Percentiles rank a stretch among this genome's conserved stretches.
These are phyloP conservation scores for Nemania sp. DNA, from an alignment of 2,329 filamentous ascomycete genomes.

Conservation along the genomic window DNA sequence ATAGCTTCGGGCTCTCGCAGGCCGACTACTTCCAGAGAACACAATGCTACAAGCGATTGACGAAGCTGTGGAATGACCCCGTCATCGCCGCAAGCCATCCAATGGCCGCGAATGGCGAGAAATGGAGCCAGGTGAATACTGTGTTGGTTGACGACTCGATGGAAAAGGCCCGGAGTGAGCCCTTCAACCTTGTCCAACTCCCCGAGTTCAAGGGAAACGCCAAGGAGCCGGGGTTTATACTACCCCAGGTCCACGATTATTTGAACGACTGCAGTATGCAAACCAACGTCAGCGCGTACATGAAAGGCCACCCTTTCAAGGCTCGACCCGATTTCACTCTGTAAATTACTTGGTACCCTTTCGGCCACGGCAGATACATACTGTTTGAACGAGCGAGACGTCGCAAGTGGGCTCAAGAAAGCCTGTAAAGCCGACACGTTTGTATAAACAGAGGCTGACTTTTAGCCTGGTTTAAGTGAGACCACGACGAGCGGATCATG, in stretches of 20 bases:
- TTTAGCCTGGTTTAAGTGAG: not conserved
- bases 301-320: conserved; percentile 56
- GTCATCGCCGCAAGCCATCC: conserved; percentile 51
- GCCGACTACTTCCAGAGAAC: conserved; percentile 71
- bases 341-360: not conserved
- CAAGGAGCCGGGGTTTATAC: conserved; percentile 48
- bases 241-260: conserved; percentile 66
- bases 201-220: conserved; percentile 70
- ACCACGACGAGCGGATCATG: not conserved
- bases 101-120: conserved; percentile 42
- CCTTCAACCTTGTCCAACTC: conserved; percentile 78
- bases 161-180: conserved; percentile 82
- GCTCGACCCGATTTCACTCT: conserved; percentile 39
- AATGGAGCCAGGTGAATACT: conserved; percentile 85
- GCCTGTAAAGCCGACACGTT: not conserved
- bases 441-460: conserved; percentile 2
- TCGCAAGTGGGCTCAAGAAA: not conserved
- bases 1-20: conserved; percentile 69
- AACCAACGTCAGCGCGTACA: conserved; percentile 65
- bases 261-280: conserved; percentile 59
- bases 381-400: not conserved
- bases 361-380: not conserved
- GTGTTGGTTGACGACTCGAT: conserved; percentile 84
- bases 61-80: conserved; percentile 68
- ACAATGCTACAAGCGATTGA: conserved; percentile 88